A percentile compares a stretch with the other conserved stretches of the same genome.
Evolutionary conservation across 495 filamentous ascomycete species (phyloP).

Genomic region (Bacidia gigantensis): DNA sequence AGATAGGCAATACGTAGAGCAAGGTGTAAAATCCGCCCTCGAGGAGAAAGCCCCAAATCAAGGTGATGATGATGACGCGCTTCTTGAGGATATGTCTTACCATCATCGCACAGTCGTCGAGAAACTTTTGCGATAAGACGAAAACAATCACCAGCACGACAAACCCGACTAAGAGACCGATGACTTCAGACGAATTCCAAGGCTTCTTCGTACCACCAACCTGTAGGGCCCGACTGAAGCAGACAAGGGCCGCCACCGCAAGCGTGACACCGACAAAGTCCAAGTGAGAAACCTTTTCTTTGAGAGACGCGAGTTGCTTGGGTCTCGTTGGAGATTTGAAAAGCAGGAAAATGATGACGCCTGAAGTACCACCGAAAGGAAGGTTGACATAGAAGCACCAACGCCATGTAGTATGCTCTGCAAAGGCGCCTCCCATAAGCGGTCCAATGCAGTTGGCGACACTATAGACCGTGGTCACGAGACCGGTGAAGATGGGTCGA

Average conservation of each 20-base stretch:
- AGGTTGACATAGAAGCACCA: conserved; percentile 62
- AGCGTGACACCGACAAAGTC: conserved; percentile 32
- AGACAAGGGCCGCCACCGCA: conserved; percentile 36
- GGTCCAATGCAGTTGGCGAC: conserved; percentile 54
- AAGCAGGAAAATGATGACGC: conserved; percentile 16
- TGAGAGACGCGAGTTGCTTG: conserved; percentile 14
- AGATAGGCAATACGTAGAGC: conserved; percentile 46
- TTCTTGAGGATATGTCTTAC: conserved; percentile 37
- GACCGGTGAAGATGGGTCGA: conserved; percentile 53
- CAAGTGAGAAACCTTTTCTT: conserved; percentile 31
- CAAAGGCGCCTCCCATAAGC: conserved; percentile 45
- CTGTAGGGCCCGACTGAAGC: conserved; percentile 35
- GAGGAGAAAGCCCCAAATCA: conserved; percentile 13
- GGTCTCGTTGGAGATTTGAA: conserved; percentile 30
- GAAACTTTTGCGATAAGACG: conserved; percentile 9
- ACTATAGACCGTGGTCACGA: conserved; percentile 57
- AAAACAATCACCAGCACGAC: conserved; percentile 25
- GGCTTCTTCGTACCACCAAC: conserved; percentile 36
- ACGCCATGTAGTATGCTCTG: conserved; percentile 51
- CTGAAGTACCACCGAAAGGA: neutral
- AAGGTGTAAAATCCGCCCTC: conserved; percentile 12
- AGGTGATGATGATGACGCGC: conserved; percentile 29
- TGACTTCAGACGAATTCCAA: conserved; percentile 31
- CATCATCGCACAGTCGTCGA: conserved; percentile 25
- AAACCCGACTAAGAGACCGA: conserved; percentile 28